These are phyloP conservation scores for Murraya paniculata DNA, from an alignment of 345 rosid species.

Conservation along the genomic window DNA sequence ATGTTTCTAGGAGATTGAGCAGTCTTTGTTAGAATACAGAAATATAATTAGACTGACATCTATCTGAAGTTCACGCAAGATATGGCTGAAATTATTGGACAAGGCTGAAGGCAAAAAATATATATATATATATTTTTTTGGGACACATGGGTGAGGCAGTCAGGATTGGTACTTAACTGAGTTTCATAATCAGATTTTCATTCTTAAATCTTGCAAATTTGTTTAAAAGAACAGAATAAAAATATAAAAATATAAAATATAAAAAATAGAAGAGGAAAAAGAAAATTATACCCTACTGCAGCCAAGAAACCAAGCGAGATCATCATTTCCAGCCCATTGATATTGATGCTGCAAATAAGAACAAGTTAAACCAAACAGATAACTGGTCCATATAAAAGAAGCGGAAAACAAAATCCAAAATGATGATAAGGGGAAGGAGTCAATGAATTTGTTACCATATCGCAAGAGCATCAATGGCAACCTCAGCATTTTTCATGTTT, in stretches of 20 bases:
- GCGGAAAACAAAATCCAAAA: neutral
- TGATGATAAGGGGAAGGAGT: neutral
- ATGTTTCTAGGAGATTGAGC: neutral
- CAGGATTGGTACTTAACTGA: neutral
- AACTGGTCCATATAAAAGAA: neutral
- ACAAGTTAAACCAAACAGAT: neutral
- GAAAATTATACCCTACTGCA: conserved; percentile 54
- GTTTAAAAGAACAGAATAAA: neutral
- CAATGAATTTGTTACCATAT: conserved; percentile 49
- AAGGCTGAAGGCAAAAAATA: neutral
- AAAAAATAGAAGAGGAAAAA: no score
- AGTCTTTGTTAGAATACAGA: neutral
- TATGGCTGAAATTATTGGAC: neutral
- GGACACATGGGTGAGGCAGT: neutral
- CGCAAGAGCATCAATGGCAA: conserved; percentile 74
- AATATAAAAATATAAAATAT: no score
- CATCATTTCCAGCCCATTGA: conserved; percentile 84
- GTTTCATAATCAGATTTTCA: neutral
- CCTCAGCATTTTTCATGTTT: conserved; percentile 59
- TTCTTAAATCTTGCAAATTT: neutral
- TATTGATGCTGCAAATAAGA: conserved; percentile 48
- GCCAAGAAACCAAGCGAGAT: conserved; percentile 74
- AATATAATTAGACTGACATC: neutral
- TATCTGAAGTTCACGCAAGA: neutral
- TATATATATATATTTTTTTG: no score